Evolutionary conservation across 2,329 filamentous ascomycete species (phyloP), one percentile per base, ranked within the genome.

Genomic region (Teratosphaeria nubilosa): DNA sequence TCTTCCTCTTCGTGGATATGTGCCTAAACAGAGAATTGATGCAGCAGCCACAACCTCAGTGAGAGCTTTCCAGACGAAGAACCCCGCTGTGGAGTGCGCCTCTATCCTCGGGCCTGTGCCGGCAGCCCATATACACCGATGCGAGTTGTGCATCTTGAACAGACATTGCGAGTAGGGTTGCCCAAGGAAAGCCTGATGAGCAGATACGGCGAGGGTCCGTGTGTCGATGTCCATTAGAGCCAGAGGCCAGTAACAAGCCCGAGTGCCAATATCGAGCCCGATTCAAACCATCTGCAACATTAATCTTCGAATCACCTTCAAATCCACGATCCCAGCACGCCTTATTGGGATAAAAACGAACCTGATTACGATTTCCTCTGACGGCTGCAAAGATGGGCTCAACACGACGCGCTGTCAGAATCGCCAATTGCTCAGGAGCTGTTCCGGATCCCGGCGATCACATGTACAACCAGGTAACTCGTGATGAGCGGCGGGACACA

Each of bases 401-500:
- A 11, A 48, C 56, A 22, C 50, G 41, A n/a, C 45, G 59, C 32
- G 20, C 59, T 10, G 59, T 60, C 24, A 24, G 59, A 20, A 60
- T 60, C 24, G 59, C 59, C 13, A 60, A 60, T 51, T 60, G 59
- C 57, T 61, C 58, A 4, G 65, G 65, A n/a, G 65, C 65, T 41
- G 65, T 66, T 11, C 63, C 63, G 20, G 65, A 67, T 57, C 65
- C 65, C n/a, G 64, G 65, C 25, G 61, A 59, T 34, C 64, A 65
- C 20, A 65, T 67, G 64, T 61, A 64, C 59, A 67, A 67, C 37
- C 65, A 53, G 51, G 51, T 53, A 53, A 20, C n/a, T 30, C 7
- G 5, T 30, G 2, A 7, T 53, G n/a, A 5, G 41, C 16, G 16
- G 41, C 16, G 6, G 20, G 4, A 41, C 34, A 16, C 13, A 16